Percentiles rank a stretch among this genome's conserved stretches.
phyloP scores from a whole-genome alignment of 352 stramenopile species.

The Globisporangium yorkense region DNA sequence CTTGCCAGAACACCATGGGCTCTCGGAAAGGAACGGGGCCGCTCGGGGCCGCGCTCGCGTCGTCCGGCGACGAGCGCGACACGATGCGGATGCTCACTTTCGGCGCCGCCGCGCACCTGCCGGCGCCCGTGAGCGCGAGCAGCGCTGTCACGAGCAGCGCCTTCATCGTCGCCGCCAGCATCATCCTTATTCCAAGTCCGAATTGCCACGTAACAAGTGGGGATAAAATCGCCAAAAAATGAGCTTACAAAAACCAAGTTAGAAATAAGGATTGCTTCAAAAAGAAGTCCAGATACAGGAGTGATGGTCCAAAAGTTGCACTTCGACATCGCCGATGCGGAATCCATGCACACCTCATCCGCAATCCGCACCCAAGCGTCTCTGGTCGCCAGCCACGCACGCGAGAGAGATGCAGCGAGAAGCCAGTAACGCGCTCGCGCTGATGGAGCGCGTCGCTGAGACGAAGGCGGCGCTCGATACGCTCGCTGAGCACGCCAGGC shows the following conservation, averaged over 20 bases:
- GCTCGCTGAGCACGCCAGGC: background rate
- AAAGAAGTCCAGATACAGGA: constrained; percentile 1
- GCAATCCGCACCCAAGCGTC: background rate
- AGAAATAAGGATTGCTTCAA: too few species aligned
- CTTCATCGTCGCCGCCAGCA: background rate
- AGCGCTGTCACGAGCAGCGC: constrained; percentile 16
- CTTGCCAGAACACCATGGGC: constrained; percentile 37
- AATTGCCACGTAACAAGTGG: too few species aligned
- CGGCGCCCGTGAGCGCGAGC: constrained; percentile 17
- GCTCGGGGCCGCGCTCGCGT: constrained; percentile 6
- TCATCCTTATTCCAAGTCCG: background rate
- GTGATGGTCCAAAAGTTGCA: constrained; percentile 13
- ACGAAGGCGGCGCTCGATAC: constrained; percentile 9
- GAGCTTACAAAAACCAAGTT: too few species aligned
- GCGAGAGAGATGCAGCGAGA: background rate
- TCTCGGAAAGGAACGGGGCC: constrained; percentile 41
- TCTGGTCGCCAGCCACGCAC: background rate
- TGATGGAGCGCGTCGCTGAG: background rate
- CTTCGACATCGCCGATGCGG: background rate
- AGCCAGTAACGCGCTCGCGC: background rate
- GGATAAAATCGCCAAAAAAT: too few species aligned
- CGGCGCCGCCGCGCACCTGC: constrained; percentile 28
- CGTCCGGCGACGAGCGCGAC: constrained; percentile 18
- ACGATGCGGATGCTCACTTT: constrained; percentile 66
- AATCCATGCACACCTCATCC: constrained; percentile 4